Conservation (phyloP, 306 rosid species). For the Cucumis hystrix region DNA sequence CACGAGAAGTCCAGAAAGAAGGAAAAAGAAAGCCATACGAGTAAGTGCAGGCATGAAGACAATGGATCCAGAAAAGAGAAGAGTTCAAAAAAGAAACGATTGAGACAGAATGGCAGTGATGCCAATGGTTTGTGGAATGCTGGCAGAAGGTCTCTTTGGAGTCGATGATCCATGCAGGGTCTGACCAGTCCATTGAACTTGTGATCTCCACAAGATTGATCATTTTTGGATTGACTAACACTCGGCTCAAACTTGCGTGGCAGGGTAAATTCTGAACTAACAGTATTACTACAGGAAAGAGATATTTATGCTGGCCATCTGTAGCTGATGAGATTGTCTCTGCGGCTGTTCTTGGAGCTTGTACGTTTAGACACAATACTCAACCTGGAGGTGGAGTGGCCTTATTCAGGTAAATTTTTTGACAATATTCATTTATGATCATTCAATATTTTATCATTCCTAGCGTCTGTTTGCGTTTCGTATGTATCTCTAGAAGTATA, state of each 20-base stretch:
- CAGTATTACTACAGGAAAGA: not conserved
- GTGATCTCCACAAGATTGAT: not conserved
- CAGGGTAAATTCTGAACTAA: not conserved
- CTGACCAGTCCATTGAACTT: not conserved
- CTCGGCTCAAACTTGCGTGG: not conserved
- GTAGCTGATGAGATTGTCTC: not conserved
- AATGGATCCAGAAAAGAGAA: constrained; percentile 28
- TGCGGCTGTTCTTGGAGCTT: not conserved
- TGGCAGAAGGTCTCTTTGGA: constrained; percentile 16
- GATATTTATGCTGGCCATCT: not conserved
- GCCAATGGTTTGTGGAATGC: constrained; percentile 12
- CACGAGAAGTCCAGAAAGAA: constrained; percentile 39
- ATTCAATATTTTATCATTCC: not conserved
- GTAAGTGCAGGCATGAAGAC: constrained; percentile 17
- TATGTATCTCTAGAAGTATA: not conserved
- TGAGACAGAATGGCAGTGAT: constrained; percentile 16
- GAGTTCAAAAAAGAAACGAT: constrained; percentile 20
- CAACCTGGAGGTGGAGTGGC: not conserved
- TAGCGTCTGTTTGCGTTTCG: not conserved
- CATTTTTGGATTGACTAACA: not conserved
- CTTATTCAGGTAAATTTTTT: not conserved
- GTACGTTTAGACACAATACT: not conserved
- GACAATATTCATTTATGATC: not conserved
- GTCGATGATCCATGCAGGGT: not conserved
- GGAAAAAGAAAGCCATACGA: constrained; percentile 22